Base-by-base conservation (phyloP, 2,329 filamentous ascomycete species). In the Cercospora zeae-maydis region DNA sequence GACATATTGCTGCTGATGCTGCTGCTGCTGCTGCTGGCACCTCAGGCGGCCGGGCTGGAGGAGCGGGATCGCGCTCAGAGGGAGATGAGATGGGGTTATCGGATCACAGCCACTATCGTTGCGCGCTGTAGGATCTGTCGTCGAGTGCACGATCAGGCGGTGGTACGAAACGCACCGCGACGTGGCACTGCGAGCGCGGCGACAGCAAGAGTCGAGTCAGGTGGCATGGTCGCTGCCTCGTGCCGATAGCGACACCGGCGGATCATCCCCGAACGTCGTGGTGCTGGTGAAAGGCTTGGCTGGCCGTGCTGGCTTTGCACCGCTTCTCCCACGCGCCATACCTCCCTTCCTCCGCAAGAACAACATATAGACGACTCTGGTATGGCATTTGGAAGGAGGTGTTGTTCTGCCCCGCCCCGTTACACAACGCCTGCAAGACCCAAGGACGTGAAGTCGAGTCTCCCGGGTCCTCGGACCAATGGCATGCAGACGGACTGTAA, bases 1-100 rank as follows among this genome's bases (percentile, higher is more conserved):
- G 61, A 61, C 71, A 72, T 53, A 14, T 19, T 53, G 27, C 31
- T 34, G 24, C 9, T 31, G 30, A 9, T 31, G n/a, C n/a, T n/a
- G n/a, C n/a, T n/a, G n/a, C n/a, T n/a, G n/a, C n/a, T 52, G 24
- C 27, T 52, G 24, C 30, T 31, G 47, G 47, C 13, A 31, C n/a
- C 10, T 52, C 31, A 21, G 47, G 14, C 24, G 13, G 47, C 24
- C 47, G 21, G 39, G 3, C n/a, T 45, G 24, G 5, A 33, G 47
- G 47, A 33, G 21, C 11, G 24, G 49, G n/a, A 19, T 8, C 19
- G 14, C 13, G 10, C n/a, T n/a, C n/a, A 34, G 27, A 19, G 33
- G 8, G 49, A 19, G 30, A 53, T 53, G 30, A 6, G 30, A 53
- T 53, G 30, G 30, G 49, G n/a, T 19, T 21, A 10, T 30, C 14